phyloP scores from a whole-genome alignment of 176 grass and related monocot species.

The Paspalum vaginatum region DNA sequence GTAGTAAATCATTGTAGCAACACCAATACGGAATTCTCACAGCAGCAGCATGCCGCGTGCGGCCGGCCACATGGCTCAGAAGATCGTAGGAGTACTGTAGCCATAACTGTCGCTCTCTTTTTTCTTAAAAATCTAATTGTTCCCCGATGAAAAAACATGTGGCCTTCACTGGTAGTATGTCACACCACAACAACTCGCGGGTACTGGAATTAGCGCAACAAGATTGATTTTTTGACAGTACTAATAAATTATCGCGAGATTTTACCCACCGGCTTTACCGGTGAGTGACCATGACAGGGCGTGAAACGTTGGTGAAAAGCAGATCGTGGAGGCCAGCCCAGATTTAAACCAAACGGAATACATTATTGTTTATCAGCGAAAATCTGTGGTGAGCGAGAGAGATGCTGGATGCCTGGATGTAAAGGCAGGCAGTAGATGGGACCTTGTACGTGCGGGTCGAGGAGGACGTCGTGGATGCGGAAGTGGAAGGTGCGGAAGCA shows the following conservation, averaged over 20 bases:
- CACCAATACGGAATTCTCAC: background rate
- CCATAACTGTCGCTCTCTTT: background rate
- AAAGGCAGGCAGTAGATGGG: background rate
- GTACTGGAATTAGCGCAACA: background rate
- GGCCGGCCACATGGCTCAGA: background rate
- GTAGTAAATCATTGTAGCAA: background rate
- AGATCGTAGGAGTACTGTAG: background rate
- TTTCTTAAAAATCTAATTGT: background rate
- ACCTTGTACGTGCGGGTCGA: constrained; percentile 74
- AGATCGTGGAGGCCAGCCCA: background rate
- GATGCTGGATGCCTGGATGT: background rate
- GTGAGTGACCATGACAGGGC: background rate
- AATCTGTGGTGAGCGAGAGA: background rate
- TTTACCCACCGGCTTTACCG: background rate
- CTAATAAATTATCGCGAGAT: background rate
- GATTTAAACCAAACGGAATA: background rate
- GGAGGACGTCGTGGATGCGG: constrained; percentile 81
- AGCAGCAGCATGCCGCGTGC: background rate
- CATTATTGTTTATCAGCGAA: too few relatives aligned
- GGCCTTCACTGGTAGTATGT: background rate
- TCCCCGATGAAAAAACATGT: background rate
- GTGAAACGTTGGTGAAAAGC: background rate
- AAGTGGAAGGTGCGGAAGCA: constrained; percentile 91
- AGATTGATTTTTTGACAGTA: background rate
- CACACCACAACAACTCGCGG: background rate